A percentile compares a stretch with the other conserved stretches of the same genome.
Conservation (phyloP, 768 basidiomycete species). For the Lanmaoa rubissima region DNA sequence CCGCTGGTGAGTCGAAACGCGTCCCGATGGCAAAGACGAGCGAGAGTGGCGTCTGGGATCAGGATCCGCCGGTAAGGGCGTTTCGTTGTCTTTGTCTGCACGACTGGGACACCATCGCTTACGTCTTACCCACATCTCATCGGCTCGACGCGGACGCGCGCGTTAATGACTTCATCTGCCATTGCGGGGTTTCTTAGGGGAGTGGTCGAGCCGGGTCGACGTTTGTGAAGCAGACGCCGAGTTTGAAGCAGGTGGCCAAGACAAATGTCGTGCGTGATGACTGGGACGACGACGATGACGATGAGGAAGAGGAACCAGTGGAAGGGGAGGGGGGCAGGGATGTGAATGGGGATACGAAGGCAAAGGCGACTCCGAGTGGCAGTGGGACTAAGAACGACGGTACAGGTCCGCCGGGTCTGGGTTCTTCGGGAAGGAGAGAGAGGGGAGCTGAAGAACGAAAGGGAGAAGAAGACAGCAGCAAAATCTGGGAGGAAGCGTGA, state of each 20-base stretch:
- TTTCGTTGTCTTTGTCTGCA: background rate
- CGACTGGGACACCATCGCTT: constrained; percentile 13
- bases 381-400: background rate
- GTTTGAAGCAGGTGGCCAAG: background rate
- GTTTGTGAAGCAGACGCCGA: constrained; percentile 1
- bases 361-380: background rate
- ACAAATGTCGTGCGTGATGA: constrained; percentile 41
- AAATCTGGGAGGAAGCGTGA: constrained; percentile 72
- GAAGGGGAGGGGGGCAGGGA: too few species aligned
- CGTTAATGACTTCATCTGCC: background rate
- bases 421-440: background rate
- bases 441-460: background rate
- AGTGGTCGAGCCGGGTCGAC: constrained; percentile 1
- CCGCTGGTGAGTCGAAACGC: background rate
- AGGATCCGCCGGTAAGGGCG: constrained; percentile 16
- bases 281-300: constrained; percentile 59
- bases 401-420: background rate
- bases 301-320: constrained; percentile 11
- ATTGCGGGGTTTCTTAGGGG: constrained; percentile 1
- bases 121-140: constrained; percentile 1
- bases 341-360: background rate
- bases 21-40: constrained; percentile 12
- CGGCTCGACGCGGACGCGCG: background rate
- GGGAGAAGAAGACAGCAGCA: constrained; percentile 36
- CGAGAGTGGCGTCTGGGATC: constrained; percentile 17